Conservation (phyloP, 768 basidiomycete species). For the Asterophora lycoperdoides region DNA sequence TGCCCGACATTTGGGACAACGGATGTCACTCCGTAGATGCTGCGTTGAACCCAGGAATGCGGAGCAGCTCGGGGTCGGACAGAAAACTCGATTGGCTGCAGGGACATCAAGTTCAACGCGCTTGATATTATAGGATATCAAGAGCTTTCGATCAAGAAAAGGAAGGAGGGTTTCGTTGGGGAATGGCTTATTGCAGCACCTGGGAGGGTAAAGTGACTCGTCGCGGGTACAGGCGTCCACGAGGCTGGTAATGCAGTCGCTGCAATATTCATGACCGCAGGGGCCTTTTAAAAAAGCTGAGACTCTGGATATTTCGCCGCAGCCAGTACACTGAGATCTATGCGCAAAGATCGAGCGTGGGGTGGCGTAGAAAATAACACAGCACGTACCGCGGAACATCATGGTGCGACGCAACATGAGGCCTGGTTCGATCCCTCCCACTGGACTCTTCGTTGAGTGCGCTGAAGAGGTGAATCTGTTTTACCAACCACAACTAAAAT, state of each 20-base stretch:
- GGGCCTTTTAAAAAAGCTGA: constrained; percentile 21
- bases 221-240: constrained; percentile 34
- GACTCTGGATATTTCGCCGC: constrained; percentile 10
- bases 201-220: constrained; percentile 37
- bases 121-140: constrained; percentile 7
- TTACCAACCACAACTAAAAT: not conserved
- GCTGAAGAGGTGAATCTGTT: not conserved
- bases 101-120: constrained; percentile 16
- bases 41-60: constrained; percentile 34
- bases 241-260: constrained; percentile 28
- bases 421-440: not conserved
- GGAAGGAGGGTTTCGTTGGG: constrained; percentile 18
- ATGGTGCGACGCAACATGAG: not conserved
- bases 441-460: not conserved
- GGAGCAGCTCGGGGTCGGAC: constrained; percentile 37
- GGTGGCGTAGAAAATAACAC: too few relatives aligned
- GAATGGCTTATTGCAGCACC: constrained; percentile 33
- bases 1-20: constrained; percentile 38
- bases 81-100: constrained; percentile 14
- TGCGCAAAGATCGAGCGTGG: not conserved
- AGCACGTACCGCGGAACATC: not conserved
- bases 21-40: constrained; percentile 14
- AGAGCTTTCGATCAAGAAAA: constrained; percentile 4
- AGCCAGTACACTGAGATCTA: constrained; percentile 15
- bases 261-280: constrained; percentile 36